Base-by-base conservation (phyloP, 768 basidiomycete species). In the Leccinum disarticulatum region DNA sequence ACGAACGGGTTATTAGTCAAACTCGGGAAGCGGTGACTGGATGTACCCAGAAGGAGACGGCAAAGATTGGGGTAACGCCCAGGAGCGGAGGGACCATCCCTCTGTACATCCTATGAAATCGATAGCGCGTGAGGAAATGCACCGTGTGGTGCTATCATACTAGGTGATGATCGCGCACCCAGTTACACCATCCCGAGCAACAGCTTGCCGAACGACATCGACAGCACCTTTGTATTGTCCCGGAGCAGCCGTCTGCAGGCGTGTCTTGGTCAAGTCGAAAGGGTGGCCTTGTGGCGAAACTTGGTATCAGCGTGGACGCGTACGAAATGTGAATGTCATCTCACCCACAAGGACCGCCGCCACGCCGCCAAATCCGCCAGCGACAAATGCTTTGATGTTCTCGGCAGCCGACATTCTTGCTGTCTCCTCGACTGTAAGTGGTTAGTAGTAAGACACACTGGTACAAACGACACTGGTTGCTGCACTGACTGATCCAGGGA, bases 51-150 rank as follows among this genome's bases (percentile, higher is more conserved):
- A 99, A 98, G 4, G 94, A 96, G 31, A 98, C 79, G 4, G 97
- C 97, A 68, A 99, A 99, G 69, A 98, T 98, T 35, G 97, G 97
- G 5, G 97, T 98, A 30, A 99, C 93, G 30, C 96, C 94, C 31
- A 97, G 78, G 59, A 98, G 75, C 48, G 95, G 95, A 35, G 95
- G 95, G 4, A 95, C 90, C 77, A 98, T 93, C 36, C 93, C 94
- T 61, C 93, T 90, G 69, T 95, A 96, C 71, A 96, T 70, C 30
- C 93, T 95, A 54, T 41, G 58, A 33, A 52, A 48, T 33, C 4
- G 27, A 35, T n/a, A 36, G 22, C 19, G 36, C 47, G 33, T 64
- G 17, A 69, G 55, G 22, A 19, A 7, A 22, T 13, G 49, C n/a
- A 31, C 25, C 31, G 33, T 25, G 43, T 9, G 13, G 33, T 33